Evolutionary conservation across 345 rosid species (phyloP).

Genomic region (Alliaria petiolata): DNA sequence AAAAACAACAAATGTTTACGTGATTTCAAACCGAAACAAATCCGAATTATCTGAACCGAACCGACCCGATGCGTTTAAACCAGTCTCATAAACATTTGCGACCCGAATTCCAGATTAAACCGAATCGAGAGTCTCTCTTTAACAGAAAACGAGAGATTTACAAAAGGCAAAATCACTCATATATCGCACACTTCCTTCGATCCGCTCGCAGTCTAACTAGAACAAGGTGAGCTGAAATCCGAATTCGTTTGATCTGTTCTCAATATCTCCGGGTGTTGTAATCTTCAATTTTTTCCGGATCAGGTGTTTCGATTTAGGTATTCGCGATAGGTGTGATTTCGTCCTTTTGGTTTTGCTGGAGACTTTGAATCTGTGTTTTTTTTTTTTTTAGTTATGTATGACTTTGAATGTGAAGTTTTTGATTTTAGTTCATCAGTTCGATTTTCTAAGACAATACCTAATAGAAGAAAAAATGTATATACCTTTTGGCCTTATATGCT

Average conservation of each 20-base stretch:
- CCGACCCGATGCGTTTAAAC: neutral
- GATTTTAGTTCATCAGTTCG: neutral
- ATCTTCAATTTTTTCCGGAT: neutral
- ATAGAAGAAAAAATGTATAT: neutral
- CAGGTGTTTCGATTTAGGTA: neutral
- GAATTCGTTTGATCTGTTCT: neutral
- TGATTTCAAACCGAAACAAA: neutral
- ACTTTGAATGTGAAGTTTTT: neutral
- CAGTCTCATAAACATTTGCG: neutral
- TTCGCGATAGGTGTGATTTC: too few species aligned
- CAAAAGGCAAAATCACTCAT: neutral
- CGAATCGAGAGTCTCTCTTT: neutral
- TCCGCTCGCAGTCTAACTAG: neutral
- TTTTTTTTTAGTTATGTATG: too few species aligned
- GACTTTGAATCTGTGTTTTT: neutral
- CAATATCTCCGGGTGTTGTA: neutral
- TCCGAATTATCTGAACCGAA: neutral
- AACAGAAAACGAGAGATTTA: neutral
- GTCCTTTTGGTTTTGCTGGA: too few species aligned
- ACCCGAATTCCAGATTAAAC: neutral
- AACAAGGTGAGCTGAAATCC: neutral
- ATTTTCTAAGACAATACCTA: neutral
- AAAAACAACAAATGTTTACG: too few species aligned
- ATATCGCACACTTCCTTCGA: neutral
- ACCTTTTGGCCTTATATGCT: neutral